phyloP scores from a whole-genome alignment of 2,329 filamentous ascomycete genomes.

The Leptosphaerulina australis region DNA sequence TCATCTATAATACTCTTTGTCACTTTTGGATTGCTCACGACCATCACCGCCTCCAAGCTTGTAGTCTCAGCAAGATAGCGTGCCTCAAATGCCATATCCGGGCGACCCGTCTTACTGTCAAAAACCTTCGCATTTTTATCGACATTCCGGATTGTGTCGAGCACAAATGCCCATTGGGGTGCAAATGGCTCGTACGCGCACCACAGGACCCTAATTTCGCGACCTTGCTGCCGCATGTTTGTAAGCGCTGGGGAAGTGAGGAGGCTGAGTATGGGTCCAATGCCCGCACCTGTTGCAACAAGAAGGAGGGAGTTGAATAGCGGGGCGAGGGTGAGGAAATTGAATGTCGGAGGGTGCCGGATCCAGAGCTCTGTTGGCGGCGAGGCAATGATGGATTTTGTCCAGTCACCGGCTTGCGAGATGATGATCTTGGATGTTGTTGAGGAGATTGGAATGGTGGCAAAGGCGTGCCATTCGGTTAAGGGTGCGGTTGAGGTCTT shows the following conservation, averaged over 20 bases:
- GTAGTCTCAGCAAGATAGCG: conserved; percentile 1
- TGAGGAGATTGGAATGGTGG: conserved; percentile 42
- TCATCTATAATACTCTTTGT: conserved; percentile 23
- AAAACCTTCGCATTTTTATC: conserved; percentile 24
- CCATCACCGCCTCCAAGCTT: conserved; percentile 25
- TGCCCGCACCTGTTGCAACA: conserved; percentile 33
- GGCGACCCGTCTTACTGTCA: conserved; percentile 16
- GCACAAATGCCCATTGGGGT: conserved; percentile 24
- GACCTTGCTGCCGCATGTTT: conserved; percentile 11
- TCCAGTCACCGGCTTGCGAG: conserved; percentile 47
- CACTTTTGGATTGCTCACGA: conserved; percentile 29
- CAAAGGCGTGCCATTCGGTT: conserved; percentile 48
- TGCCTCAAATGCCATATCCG: conserved; percentile 26
- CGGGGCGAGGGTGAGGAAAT: conserved; percentile 29
- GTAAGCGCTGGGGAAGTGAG: conserved; percentile 18
- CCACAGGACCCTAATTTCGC: conserved; percentile 26
- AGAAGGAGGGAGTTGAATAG: conserved; percentile 30
- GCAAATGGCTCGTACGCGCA: conserved; percentile 19
- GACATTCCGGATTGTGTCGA: conserved; percentile 18
- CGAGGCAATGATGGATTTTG: conserved; percentile 18
- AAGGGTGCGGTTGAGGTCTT: conserved; percentile 30
- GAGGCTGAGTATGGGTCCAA: conserved; percentile 30
- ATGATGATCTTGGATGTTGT: conserved; percentile 33
- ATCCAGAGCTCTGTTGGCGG: conserved; percentile 26
- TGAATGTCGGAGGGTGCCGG: conserved; percentile 23